Percentiles rank a stretch among this genome's conserved stretches.
These are phyloP conservation scores for Arthrobotrys musiformis DNA, from an alignment of 2,329 filamentous ascomycete species.

Conservation along the genomic window DNA sequence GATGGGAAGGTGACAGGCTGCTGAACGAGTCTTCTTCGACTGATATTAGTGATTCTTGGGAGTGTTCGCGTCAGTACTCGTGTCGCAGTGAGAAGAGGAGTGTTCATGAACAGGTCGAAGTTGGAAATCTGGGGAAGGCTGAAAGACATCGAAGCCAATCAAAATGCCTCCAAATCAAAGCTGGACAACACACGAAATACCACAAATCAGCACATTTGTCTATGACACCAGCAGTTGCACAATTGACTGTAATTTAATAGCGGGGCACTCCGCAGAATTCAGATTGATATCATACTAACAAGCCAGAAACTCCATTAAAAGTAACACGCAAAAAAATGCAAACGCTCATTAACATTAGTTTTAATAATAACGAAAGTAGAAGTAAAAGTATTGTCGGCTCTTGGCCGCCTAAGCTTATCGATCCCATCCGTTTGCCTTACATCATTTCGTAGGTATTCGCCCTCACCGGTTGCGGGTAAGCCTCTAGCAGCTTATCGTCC, in stretches of 20 bases:
- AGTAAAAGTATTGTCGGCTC: background rate
- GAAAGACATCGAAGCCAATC: slow-evolving; percentile 4
- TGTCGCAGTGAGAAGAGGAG: background rate
- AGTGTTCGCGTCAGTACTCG: background rate
- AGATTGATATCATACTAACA: background rate
- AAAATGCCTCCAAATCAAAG: slow-evolving; percentile 15
- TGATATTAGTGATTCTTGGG: background rate
- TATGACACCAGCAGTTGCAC: background rate
- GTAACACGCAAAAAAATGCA: background rate
- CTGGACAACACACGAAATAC: slow-evolving; percentile 37
- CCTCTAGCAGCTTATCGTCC: slow-evolving; percentile 2
- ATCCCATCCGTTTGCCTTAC: slow-evolving; percentile 4
- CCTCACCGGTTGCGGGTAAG: slow-evolving; percentile 23
- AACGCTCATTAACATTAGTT: background rate
- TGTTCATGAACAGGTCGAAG: slow-evolving; percentile 13
- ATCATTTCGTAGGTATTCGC: slow-evolving; percentile 32
- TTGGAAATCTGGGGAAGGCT: slow-evolving; percentile 17
- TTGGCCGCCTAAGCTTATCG: background rate
- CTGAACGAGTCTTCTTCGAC: slow-evolving; percentile 2
- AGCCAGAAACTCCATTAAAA: background rate
- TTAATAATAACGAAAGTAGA: background rate
- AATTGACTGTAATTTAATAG: background rate
- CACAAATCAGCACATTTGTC: background rate
- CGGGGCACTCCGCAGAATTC: background rate
- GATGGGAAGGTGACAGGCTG: background rate